A percentile compares a stretch with the other conserved stretches of the same genome.
Conservation (phyloP, 495 filamentous ascomycete species). For the Rusavskia elegans region DNA sequence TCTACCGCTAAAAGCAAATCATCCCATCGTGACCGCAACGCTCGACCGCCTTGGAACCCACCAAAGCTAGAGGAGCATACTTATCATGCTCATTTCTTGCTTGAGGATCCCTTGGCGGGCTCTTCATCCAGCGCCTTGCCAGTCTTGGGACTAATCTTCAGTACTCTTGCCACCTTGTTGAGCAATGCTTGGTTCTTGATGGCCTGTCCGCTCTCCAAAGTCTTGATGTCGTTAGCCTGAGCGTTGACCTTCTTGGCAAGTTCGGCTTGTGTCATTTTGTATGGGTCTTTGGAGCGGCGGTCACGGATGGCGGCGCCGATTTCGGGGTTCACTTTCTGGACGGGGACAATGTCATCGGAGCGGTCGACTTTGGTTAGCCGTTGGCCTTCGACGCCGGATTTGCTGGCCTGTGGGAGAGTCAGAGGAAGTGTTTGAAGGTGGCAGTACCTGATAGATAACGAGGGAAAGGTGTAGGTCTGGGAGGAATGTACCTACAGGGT, state of each 20-base stretch:
- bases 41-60: neutral
- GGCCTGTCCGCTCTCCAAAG: conserved; percentile 12
- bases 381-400: conserved; percentile 65
- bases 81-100: neutral
- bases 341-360: conserved; percentile 92
- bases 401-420: conserved; percentile 28
- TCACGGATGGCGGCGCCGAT: conserved; percentile 73
- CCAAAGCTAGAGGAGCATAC: neutral
- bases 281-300: conserved; percentile 46
- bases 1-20: conserved; percentile 4
- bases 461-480: neutral
- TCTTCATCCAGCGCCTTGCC: conserved; percentile 13
- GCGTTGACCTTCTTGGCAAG: conserved; percentile 82
- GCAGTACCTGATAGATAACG: neutral
- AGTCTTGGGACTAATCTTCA: conserved; percentile 16
- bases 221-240: conserved; percentile 14
- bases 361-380: conserved; percentile 97
- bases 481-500: conserved; percentile 45
- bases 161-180: conserved; percentile 12
- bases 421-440: neutral
- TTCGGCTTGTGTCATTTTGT: conserved; percentile 93
- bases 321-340: conserved; percentile 66
- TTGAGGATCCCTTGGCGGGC: neutral
- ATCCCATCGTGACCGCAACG: neutral
- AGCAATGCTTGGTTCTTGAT: conserved; percentile 15